phyloP scores from a whole-genome alignment of 1,284 basidiomycete genomes.

The Malassezia sympodialis region DNA sequence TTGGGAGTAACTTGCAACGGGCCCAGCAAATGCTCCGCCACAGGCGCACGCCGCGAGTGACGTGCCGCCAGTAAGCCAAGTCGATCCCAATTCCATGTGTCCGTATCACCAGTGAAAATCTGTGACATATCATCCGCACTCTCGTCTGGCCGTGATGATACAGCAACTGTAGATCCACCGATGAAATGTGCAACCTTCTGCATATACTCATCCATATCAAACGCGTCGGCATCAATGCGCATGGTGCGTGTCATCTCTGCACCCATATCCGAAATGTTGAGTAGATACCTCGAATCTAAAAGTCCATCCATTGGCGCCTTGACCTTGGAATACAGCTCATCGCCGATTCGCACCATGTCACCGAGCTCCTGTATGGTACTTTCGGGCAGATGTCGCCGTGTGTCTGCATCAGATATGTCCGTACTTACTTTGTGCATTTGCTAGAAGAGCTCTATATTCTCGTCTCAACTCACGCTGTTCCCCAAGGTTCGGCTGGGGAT shows the following conservation, averaged over 20 bases:
- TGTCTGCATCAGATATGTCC: constrained; percentile 18
- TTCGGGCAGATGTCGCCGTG: constrained; percentile 17
- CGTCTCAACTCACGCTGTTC: constrained; percentile 29
- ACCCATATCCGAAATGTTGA: constrained; percentile 34
- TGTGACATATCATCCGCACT: background rate
- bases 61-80: constrained; percentile 23
- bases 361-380: constrained; percentile 12
- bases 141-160: constrained; percentile 7
- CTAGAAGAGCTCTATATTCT: constrained; percentile 31
- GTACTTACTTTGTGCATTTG: constrained; percentile 24
- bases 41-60: constrained; percentile 26
- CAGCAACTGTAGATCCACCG: constrained; percentile 20
- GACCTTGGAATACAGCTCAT: constrained; percentile 23
- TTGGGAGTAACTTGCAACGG: constrained; percentile 31
- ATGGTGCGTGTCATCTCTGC: constrained; percentile 37
- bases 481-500: constrained; percentile 21
- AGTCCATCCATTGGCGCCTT: constrained; percentile 28
- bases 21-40: constrained; percentile 39
- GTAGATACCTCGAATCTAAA: constrained; percentile 36
- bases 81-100: constrained; percentile 35
- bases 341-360: constrained; percentile 14
- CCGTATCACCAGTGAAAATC: constrained; percentile 6
- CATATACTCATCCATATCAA: constrained; percentile 41
- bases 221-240: constrained; percentile 32
- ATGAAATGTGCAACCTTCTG: constrained; percentile 23